These are phyloP conservation scores for Potentilla sterilis DNA, from an alignment of 306 rosid genomes.

Conservation along the genomic window DNA sequence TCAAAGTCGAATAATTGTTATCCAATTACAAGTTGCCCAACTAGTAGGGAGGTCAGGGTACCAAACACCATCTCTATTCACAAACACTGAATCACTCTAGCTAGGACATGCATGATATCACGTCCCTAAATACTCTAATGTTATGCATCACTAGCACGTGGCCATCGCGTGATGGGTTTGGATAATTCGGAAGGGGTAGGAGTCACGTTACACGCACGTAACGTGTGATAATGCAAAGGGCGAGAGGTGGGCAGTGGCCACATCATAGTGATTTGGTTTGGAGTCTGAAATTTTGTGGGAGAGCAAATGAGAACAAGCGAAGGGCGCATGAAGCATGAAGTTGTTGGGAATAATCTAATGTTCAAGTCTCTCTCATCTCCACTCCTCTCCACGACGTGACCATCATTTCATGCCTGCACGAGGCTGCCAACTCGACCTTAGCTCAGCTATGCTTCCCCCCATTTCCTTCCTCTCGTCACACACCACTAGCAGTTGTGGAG, in stretches of 20 bases:
- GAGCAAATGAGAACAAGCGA: background rate
- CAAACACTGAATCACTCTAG: background rate
- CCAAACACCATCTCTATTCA: background rate
- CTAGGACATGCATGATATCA: constrained; percentile 9
- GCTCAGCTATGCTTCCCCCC: background rate
- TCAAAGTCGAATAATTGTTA: background rate
- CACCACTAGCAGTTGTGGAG: background rate
- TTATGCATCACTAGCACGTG: background rate
- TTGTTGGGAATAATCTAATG: constrained; percentile 1
- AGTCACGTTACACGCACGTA: constrained; percentile 30
- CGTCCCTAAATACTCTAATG: background rate
- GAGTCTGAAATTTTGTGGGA: constrained; percentile 11
- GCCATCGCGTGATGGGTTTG: constrained; percentile 14
- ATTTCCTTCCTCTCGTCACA: background rate
- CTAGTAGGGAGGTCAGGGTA: background rate
- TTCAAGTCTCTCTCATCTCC: background rate
- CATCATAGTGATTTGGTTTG: constrained; percentile 18
- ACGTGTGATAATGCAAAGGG: background rate
- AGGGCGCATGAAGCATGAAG: background rate
- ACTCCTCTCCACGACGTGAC: constrained; percentile 26
- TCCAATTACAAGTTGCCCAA: background rate
- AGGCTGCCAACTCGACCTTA: constrained; percentile 23
- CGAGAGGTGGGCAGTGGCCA: background rate
- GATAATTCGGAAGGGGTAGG: background rate
- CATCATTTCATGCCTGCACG: constrained; percentile 29